These are phyloP conservation scores for Xylaria sp. DNA, from an alignment of 2,329 filamentous ascomycete species.

Conservation along the genomic window DNA sequence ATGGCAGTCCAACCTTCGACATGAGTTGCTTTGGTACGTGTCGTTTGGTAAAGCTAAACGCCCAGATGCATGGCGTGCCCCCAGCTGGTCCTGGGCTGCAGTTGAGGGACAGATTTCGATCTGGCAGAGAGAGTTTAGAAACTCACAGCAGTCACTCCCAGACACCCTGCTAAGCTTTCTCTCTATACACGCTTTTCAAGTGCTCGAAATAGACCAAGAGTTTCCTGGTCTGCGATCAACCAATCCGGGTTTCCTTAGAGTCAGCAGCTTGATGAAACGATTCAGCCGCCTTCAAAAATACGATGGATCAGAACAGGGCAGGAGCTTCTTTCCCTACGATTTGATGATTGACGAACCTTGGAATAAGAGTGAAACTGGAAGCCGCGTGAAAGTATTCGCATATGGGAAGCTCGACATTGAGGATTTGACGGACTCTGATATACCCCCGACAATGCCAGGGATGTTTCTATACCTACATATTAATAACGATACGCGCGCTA, in stretches of 20 bases:
- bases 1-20: slow-evolving; percentile 29
- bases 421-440: background rate
- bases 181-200: slow-evolving; percentile 23
- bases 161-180: slow-evolving; percentile 21
- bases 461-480: slow-evolving; percentile 29
- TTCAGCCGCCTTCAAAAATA: slow-evolving; percentile 13
- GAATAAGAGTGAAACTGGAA: background rate
- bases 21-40: slow-evolving; percentile 32
- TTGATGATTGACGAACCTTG: background rate
- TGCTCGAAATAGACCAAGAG: slow-evolving; percentile 24
- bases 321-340: slow-evolving; percentile 28
- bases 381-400: slow-evolving; percentile 8
- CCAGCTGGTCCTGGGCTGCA: slow-evolving; percentile 39
- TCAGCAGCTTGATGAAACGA: slow-evolving; percentile 22
- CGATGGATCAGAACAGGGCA: background rate
- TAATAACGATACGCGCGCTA: slow-evolving; percentile 29
- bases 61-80: slow-evolving; percentile 31
- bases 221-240: slow-evolving; percentile 9
- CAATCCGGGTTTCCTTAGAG: slow-evolving; percentile 28
- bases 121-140: slow-evolving; percentile 30
- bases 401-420: slow-evolving; percentile 25
- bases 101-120: slow-evolving; percentile 27
- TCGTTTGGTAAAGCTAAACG: slow-evolving; percentile 10
- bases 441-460: background rate
- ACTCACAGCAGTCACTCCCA: background rate